Conservation (phyloP, 2,329 filamentous ascomycete genomes). For the Hysterium pulicare region DNA sequence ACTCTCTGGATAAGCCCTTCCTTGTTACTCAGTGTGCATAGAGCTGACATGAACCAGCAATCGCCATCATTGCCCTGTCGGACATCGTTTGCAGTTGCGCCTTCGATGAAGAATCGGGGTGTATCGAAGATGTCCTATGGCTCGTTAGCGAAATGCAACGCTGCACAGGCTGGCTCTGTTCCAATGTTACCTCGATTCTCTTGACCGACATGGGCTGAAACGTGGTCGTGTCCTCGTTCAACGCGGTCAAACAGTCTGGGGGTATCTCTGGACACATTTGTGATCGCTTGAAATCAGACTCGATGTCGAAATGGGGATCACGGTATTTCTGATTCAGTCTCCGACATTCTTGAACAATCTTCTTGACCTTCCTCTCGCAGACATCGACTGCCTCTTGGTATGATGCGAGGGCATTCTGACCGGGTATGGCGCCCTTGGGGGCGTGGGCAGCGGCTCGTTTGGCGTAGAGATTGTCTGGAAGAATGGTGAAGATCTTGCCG, state of each 20-base stretch:
- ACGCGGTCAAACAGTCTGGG: constrained; percentile 50
- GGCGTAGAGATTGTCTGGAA: constrained; percentile 66
- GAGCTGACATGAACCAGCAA: constrained; percentile 80
- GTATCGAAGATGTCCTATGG: constrained; percentile 71
- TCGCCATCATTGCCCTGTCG: constrained; percentile 75
- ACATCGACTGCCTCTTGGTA: constrained; percentile 70
- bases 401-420: constrained; percentile 62
- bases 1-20: constrained; percentile 66
- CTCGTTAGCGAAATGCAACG: constrained; percentile 13
- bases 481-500: constrained; percentile 68
- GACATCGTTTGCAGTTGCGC: constrained; percentile 72
- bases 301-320: constrained; percentile 83
- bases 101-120: constrained; percentile 74
- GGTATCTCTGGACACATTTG: constrained; percentile 29
- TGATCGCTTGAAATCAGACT: constrained; percentile 63
- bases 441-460: constrained; percentile 57
- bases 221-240: constrained; percentile 37
- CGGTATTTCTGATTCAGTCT: constrained; percentile 81
- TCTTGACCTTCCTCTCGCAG: constrained; percentile 60
- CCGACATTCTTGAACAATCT: constrained; percentile 62
- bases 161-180: constrained; percentile 3
- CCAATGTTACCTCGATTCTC: constrained; percentile 54
- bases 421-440: constrained; percentile 53
- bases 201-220: constrained; percentile 69
- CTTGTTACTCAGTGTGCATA: constrained; percentile 75